Evolutionary conservation across 257 asterid species (phyloP), one percentile per base, ranked within the genome.

Genomic region (Fraxinus anomala): DNA sequence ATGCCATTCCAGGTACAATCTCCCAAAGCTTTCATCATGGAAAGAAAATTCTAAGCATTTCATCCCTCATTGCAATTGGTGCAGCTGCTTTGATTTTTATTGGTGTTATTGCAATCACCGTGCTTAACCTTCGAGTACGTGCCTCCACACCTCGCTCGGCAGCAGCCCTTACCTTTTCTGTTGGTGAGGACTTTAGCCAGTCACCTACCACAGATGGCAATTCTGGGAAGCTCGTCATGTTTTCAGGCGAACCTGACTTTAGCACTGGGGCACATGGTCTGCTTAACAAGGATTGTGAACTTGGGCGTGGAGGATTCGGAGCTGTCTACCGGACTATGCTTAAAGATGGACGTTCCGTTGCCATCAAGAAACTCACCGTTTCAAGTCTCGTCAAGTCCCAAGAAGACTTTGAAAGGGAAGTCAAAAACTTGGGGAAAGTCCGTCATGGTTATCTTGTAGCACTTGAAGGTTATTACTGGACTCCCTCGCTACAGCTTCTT

Each of bases 261-360:
- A 86, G 92, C 78, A 83, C 91, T 1, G 97, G 98, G 33, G 85
- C 98, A 5, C 96, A 89, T 51, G 91, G 94, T 65, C 89, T 92
- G 76, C 97, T 94, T 72, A 91, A 88, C 81, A 94, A 91, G 87
- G 97, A 94, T 76, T 89, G 96, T 72, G 98, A 94, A 72, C 92
- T 94, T 39, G 98, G 98, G 9, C 96, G 94, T 0, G 98, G 98
- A 40, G 98, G 98, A 76, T 94, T 94, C 42, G 97, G 98, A 63
- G 88, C 97, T 0, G 98, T 94, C 63, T 94, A 94, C 80, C 87
- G 88, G 21, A 88, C 98, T 21, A 83, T 79, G 75, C 96, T 94
- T 24, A 83, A 86, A 81, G 96, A 92, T 30, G 98, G 97, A 14
- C 91, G 84, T 23, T 79, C 92, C 7, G 96, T 94, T 31, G 98